phyloP scores from a whole-genome alignment of 1,139 yeast genomes.

The Suhomyces wounanorum region DNA sequence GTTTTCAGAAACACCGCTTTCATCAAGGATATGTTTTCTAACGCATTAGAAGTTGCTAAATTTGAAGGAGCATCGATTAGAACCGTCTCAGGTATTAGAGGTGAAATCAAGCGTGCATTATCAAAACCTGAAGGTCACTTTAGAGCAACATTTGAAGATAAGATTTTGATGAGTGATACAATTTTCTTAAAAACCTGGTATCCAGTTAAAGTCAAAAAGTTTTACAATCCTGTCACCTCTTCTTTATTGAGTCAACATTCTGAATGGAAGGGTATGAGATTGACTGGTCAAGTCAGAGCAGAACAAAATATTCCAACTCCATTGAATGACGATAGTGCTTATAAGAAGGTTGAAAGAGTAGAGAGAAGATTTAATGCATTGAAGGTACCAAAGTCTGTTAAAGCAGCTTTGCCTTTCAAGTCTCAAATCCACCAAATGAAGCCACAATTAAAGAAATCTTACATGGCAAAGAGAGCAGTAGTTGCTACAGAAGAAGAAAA shows the following conservation, averaged over 20 bases:
- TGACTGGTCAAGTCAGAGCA: conserved; percentile 91
- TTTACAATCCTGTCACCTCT: conserved; percentile 96
- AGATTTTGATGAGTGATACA: conserved; percentile 85
- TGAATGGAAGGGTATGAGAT: conserved; percentile 95
- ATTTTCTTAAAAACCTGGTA: conserved; percentile 95
- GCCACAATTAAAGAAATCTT: conserved; percentile 82
- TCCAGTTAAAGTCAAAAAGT: conserved; percentile 86
- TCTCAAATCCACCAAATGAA: conserved; percentile 88
- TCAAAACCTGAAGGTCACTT: conserved; percentile 95
- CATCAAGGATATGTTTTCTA: conserved; percentile 92
- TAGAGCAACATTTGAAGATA: conserved; percentile 98
- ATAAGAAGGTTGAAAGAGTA: conserved; percentile 79
- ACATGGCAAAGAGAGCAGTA: conserved; percentile 90
- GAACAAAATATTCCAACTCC: conserved; percentile 70
- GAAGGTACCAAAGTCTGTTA: conserved; percentile 78
- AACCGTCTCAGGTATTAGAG: conserved; percentile 96
- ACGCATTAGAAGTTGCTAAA: conserved; percentile 92
- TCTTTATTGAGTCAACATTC: conserved; percentile 70
- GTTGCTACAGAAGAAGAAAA: conserved; percentile 90
- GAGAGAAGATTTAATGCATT: conserved; percentile 86
- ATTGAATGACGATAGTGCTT: conserved; percentile 64
- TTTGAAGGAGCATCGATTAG: conserved; percentile 97
- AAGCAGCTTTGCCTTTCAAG: conserved; percentile 80
- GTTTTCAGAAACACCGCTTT: conserved; percentile 96
- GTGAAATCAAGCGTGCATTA: conserved; percentile 94